These are phyloP conservation scores for Alternaria burnsii DNA, from an alignment of 2,329 filamentous ascomycete species.

Conservation along the genomic window DNA sequence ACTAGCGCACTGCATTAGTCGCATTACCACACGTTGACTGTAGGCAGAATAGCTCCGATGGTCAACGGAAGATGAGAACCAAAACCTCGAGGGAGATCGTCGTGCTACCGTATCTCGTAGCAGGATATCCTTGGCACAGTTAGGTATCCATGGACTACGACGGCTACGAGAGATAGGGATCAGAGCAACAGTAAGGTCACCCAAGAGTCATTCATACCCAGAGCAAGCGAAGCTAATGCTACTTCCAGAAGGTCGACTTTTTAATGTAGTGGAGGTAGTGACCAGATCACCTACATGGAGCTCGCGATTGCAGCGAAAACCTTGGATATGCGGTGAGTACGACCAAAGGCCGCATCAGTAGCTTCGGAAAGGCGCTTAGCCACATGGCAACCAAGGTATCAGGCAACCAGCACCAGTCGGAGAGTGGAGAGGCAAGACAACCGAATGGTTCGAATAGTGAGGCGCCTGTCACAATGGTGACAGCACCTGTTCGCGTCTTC, in stretches of 20 bases:
- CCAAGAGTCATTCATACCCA: neutral
- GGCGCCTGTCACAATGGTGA: conserved; percentile 1
- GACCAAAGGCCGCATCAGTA: neutral
- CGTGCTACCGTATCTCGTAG: neutral
- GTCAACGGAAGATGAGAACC: neutral
- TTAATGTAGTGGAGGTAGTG: neutral
- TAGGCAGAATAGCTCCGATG: neutral
- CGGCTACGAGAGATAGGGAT: neutral
- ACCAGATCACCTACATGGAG: neutral
- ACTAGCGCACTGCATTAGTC: neutral
- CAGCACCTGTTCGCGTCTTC: neutral
- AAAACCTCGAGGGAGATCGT: neutral
- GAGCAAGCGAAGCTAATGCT: neutral
- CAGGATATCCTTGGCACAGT: neutral
- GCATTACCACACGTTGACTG: neutral
- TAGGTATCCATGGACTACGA: neutral
- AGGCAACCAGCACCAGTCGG: neutral
- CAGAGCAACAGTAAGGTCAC: neutral
- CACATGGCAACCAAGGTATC: neutral
- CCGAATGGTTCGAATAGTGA: neutral
- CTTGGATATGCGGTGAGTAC: neutral
- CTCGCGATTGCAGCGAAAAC: neutral
- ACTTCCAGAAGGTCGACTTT: neutral
- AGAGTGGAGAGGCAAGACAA: neutral
- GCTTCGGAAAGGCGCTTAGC: neutral